Evolutionary conservation across 1,284 basidiomycete species (phyloP), one percentile per base, ranked within the genome.

Genomic region (Ustilago lituana): DNA sequence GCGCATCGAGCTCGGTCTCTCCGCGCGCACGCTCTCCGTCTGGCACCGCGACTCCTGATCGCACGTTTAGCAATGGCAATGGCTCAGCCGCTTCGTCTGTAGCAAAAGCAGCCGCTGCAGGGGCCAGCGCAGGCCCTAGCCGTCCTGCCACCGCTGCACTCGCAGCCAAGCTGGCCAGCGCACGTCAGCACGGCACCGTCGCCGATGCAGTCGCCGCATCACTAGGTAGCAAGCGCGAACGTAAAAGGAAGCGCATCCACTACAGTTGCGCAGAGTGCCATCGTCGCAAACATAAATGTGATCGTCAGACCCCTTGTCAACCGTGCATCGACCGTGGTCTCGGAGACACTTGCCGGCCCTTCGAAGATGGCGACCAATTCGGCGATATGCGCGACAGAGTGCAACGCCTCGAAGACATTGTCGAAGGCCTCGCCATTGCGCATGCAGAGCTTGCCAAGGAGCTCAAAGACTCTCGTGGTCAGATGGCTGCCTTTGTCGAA

Each of bases 221-320:
- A 8, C 63, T 79, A 14, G 76, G 65, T 17, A 73, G 63, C 55
- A 71, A 73, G 29, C 63, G 62, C 22, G 71, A 76, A 51, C 57
- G 70, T 15, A 79, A 77, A 57, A 56, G 77, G 27, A 74, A 78
- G 52, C 72, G 78, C 35, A 65, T 79, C 39, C 78, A 79, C 52
- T 80, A 79, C 64, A 73, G 69, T 26, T 80, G 78, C 33, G 72
- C 78, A 11, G 78, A 80, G 45, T 79, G 77, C 24, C 77, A 79
- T 53, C 61, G 77, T 35, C 62, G 77, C 9, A 79, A 79, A 51
- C 77, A 79, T 70, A 76, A 76, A 53, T 79, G 77, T 41, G 77
- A 79, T 58, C 71, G 77, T 27, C 74, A 78, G 37, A 78, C 72
- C 2, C 77, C 77, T 3, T 79, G 77, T 43, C 67, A 74, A 31